Evolutionary conservation across 129 eudicot species (phyloP), one percentile per base, ranked within the genome.

Genomic region (Helianthus annuus): DNA sequence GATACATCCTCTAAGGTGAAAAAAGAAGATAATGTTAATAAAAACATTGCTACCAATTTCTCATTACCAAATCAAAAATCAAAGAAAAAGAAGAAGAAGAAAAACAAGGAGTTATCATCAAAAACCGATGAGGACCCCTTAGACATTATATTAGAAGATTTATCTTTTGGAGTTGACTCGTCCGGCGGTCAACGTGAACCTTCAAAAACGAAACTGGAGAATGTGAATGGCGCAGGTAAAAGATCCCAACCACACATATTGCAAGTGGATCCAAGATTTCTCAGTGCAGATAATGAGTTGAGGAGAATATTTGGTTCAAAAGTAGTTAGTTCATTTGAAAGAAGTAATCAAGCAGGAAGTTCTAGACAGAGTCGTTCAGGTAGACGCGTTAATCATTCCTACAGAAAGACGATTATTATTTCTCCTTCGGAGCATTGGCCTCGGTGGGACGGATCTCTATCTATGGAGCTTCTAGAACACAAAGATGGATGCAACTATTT

Each of bases 231-330:
- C 58, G 73, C 16, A 44, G 39, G 58, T 72, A 58, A 85, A 71
- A 62, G 64, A 58, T 58, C 9, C 40, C 7, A 77, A 59, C 61
- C 12, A 2, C 39, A 91, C 65, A 48, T 90, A 68, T 52, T 93
- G 70, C 95, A 89, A 69, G 86, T 93, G 59, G 98, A 93, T 70
- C 96, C 97, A 52, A 90, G 76, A 74, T 85, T 78, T 66, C 86
- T 93, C 9, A 90, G 83, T 78, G 97, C 96, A 10, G 96, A 93
- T 80, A 89, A 87, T 75, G 98, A 93, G 87, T 73, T 93, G 57
- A 82, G 92, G 45, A 87, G 97, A 61, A 93, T 93, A 80, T 93
- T 93, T 76, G 98, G 98, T 64, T 87, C 97, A 14, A 89, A 83
- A 77, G 98, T 93, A 29, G 98, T 93, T 22, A 81, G 82, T 61